Evolutionary conservation across 2,329 filamentous ascomycete genomes (phyloP).

Genomic region (Acarospora socialis): DNA sequence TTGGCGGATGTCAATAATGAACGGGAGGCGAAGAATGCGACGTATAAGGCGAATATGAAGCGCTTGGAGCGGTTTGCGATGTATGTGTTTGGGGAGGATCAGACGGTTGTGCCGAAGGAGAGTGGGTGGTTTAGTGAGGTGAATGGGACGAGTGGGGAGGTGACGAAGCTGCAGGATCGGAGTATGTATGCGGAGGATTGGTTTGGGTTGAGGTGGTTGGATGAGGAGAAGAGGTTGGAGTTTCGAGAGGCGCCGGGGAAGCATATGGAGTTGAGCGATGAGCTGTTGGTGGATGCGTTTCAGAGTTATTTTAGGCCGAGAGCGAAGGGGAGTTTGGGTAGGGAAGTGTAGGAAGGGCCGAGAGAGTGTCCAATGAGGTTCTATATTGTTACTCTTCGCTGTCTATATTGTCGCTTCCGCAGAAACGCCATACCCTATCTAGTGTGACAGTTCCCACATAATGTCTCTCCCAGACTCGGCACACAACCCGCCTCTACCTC

Average conservation of each 20-base stretch:
- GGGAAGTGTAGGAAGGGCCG: too few species aligned
- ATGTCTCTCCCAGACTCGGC: too few species aligned
- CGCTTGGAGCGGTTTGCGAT: conserved; percentile 66
- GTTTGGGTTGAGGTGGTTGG: conserved; percentile 69
- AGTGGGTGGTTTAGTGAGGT: conserved; percentile 83
- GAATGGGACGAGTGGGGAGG: conserved; percentile 48
- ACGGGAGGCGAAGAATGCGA: conserved; percentile 54
- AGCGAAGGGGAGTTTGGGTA: too few species aligned
- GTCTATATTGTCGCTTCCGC: too few species aligned
- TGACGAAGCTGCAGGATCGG: conserved; percentile 54
- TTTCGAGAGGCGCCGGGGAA: conserved; percentile 60
- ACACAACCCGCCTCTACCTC: too few species aligned
- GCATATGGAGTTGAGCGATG: conserved; percentile 67
- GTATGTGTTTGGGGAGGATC: conserved; percentile 80
- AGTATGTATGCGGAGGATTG: conserved; percentile 79
- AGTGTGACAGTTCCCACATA: too few species aligned
- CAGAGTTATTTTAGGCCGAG: conserved; percentile 30
- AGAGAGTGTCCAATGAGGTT: too few species aligned
- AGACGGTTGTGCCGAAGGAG: conserved; percentile 77
- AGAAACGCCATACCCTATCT: too few species aligned
- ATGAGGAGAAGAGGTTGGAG: conserved; percentile 62
- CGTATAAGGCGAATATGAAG: conserved; percentile 58
- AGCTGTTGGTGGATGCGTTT: conserved; percentile 53
- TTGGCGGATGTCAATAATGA: conserved; percentile 96
- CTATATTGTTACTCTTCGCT: too few species aligned